These are phyloP conservation scores for Dendrothele bispora DNA, from an alignment of 768 basidiomycete genomes.

Conservation along the genomic window DNA sequence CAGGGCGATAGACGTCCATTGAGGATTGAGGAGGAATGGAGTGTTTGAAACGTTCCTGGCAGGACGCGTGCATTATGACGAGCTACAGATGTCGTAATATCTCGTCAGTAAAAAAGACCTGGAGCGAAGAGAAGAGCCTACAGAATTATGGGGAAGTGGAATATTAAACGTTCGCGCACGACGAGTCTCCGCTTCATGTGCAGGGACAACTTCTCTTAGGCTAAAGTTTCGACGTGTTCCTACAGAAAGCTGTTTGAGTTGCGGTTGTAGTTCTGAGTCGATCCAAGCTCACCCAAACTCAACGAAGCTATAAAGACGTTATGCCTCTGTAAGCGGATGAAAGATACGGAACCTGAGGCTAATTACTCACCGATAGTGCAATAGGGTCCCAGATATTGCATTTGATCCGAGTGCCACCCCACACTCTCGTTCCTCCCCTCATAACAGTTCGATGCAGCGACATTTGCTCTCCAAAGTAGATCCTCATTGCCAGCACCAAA, in stretches of 20 bases:
- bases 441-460: conserved; percentile 85
- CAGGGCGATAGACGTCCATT: conserved; percentile 72
- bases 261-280: background rate
- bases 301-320: conserved; percentile 53
- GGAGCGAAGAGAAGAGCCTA: conserved; percentile 29
- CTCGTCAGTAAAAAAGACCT: conserved; percentile 2
- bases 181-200: conserved; percentile 54
- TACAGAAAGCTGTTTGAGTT: conserved; percentile 20
- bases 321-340: background rate
- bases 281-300: conserved; percentile 58
- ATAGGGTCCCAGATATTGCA: conserved; percentile 81
- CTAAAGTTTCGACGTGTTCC: conserved; percentile 72
- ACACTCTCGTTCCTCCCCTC: conserved; percentile 81
- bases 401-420: conserved; percentile 79
- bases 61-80: conserved; percentile 84
- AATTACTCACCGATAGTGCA: conserved; percentile 56
- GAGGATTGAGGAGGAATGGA: conserved; percentile 69
- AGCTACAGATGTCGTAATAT: conserved; percentile 46
- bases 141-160: conserved; percentile 77
- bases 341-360: background rate
- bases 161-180: conserved; percentile 75
- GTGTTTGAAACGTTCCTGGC: conserved; percentile 83
- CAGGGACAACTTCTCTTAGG: conserved; percentile 74
- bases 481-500: conserved; percentile 14
- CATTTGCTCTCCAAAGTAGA: conserved; percentile 71